Evolutionary conservation across 1,139 yeast genomes (phyloP).

Genomic region (Hanseniaspora uvarum): DNA sequence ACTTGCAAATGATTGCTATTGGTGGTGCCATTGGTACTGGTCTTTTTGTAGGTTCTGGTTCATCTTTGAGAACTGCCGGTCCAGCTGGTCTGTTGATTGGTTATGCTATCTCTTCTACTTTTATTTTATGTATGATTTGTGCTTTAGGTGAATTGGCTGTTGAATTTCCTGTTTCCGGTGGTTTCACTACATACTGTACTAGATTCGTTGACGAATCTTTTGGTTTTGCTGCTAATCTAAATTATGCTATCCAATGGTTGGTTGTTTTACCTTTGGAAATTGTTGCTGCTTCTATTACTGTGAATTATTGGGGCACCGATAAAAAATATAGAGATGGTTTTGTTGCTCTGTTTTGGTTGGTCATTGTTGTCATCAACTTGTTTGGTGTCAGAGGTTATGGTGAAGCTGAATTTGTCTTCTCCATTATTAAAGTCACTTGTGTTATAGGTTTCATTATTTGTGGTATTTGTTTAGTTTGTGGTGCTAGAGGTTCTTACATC

Average conservation of each 20-base stretch:
- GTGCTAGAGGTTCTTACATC: constrained; percentile 54
- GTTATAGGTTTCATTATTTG: constrained; percentile 57
- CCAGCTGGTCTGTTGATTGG: constrained; percentile 56
- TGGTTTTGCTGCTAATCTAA: constrained; percentile 71
- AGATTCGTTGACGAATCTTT: constrained; percentile 60
- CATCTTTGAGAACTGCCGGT: constrained; percentile 52
- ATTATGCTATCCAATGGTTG: constrained; percentile 63
- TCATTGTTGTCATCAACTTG: constrained; percentile 47
- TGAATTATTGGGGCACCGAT: constrained; percentile 45
- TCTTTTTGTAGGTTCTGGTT: constrained; percentile 52
- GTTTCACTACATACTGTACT: constrained; percentile 58
- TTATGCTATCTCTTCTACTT: constrained; percentile 42
- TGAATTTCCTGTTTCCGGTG: constrained; percentile 60
- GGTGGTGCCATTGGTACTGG: constrained; percentile 64
- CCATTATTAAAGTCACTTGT: constrained; percentile 52
- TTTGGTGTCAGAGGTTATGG: constrained; percentile 60
- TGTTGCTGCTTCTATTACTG: constrained; percentile 63
- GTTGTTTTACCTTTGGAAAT: constrained; percentile 61
- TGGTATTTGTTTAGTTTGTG: constrained; percentile 58
- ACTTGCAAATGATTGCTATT: constrained; percentile 56
- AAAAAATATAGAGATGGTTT: constrained; percentile 30
- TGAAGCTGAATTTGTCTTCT: constrained; percentile 55
- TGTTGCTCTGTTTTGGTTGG: constrained; percentile 52
- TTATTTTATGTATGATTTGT: constrained; percentile 59
- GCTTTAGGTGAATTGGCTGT: constrained; percentile 62